These are phyloP conservation scores for Verticillium nubilum DNA, from an alignment of 2,329 filamentous ascomycete species.

Conservation along the genomic window DNA sequence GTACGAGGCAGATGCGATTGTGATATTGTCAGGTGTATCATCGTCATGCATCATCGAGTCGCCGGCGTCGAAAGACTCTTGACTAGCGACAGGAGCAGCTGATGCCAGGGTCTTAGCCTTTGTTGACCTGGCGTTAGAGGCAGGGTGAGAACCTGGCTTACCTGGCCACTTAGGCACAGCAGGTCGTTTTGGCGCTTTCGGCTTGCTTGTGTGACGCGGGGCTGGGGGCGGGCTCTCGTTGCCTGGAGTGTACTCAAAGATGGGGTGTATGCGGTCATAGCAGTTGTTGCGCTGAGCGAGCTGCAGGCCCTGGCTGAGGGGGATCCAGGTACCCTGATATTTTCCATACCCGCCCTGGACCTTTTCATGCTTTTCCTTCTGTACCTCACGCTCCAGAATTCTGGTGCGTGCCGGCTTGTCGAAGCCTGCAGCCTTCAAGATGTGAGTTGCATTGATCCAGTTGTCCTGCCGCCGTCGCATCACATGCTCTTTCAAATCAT, in stretches of 20 bases:
- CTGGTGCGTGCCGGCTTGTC: constrained; percentile 94
- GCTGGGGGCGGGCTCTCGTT: constrained; percentile 87
- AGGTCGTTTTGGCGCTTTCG: constrained; percentile 67
- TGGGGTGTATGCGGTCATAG: constrained; percentile 73
- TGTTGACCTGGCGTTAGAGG: constrained; percentile 3
- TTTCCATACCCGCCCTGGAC: constrained; percentile 98
- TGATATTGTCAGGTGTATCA: constrained; percentile 77
- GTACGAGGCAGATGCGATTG: constrained; percentile 78
- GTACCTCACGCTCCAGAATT: constrained; percentile 93
- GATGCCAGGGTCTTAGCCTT: constrained; percentile 21
- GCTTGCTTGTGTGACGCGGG: constrained; percentile 85
- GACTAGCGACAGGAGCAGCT: constrained; percentile 15
- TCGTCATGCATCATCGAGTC: constrained; percentile 64
- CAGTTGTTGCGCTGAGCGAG: constrained; percentile 86
- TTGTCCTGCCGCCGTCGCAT: constrained; percentile 92
- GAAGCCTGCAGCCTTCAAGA: constrained; percentile 92
- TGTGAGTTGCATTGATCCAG: constrained; percentile 99
- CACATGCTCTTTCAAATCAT: constrained; percentile 76
- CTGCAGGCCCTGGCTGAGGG: constrained; percentile 71
- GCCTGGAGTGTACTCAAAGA: constrained; percentile 85
- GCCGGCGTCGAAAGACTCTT: constrained; percentile 61
- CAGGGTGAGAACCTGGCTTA: constrained; percentile 18
- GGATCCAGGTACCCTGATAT: constrained; percentile 99
- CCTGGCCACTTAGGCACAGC: constrained; percentile 57
- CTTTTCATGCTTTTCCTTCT: constrained; percentile 95